Percentiles rank a stretch among this genome's conserved stretches.
These are phyloP conservation scores for Epichloe elymi DNA, from an alignment of 2,329 filamentous ascomycete species.

Conservation along the genomic window DNA sequence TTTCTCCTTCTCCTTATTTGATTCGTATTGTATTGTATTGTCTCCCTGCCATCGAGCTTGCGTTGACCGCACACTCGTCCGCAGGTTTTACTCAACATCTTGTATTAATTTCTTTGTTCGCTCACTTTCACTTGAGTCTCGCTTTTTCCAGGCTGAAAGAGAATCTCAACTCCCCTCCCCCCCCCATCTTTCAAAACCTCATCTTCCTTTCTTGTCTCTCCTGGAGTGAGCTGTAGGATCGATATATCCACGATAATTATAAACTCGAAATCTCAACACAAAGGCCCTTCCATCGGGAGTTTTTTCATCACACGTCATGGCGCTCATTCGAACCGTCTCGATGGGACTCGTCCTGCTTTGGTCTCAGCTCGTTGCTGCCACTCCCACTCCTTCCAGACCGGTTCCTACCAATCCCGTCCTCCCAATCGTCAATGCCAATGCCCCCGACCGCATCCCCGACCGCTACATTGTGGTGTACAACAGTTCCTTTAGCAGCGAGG, in stretches of 20 bases:
- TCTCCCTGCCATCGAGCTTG: not conserved
- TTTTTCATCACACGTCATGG: not conserved
- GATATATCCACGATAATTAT: not conserved
- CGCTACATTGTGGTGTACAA: slow-evolving; percentile 56
- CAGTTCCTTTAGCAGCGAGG: slow-evolving; percentile 32
- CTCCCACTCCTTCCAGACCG: not conserved
- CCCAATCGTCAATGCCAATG: slow-evolving; percentile 36
- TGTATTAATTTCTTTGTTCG: not conserved
- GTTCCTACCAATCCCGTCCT: slow-evolving; percentile 12
- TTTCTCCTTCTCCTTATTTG: not conserved
- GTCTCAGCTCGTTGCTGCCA: slow-evolving; percentile 1
- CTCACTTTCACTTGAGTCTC: not conserved
- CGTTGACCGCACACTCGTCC: not conserved
- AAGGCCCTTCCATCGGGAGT: not conserved
- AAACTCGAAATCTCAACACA: not conserved
- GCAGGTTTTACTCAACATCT: not conserved
- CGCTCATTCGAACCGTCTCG: not conserved
- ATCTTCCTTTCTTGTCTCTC: not conserved
- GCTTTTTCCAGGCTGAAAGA: not conserved
- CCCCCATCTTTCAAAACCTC: not conserved
- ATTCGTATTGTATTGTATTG: not conserved
- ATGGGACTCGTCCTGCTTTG: not conserved
- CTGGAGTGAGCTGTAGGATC: not conserved
- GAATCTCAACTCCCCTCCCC: no score
- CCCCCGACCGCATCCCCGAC: slow-evolving; percentile 36